Conservation (phyloP, 129 eudicot genomes). For the Saposhnikovia divaricata region DNA sequence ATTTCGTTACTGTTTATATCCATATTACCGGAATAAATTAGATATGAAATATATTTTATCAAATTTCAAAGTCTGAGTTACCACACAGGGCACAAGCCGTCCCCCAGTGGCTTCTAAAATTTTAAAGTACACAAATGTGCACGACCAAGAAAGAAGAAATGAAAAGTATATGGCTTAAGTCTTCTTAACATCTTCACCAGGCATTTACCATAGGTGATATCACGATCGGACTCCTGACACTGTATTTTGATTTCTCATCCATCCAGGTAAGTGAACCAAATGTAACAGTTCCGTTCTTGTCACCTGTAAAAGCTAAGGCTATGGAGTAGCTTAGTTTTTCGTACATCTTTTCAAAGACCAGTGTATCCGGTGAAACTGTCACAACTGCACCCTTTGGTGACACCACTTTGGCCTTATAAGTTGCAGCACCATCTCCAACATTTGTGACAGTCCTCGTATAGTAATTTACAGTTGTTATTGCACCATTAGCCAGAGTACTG, state of each 20-base stretch:
- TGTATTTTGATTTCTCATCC: slow-evolving; percentile 16
- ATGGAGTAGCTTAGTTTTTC: slow-evolving; percentile 25
- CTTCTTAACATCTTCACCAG: not conserved
- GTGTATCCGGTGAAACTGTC: slow-evolving; percentile 19
- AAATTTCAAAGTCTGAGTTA: too few species aligned
- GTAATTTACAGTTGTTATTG: not conserved
- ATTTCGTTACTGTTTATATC: too few species aligned
- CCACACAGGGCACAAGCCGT: too few species aligned
- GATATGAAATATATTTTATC: too few species aligned
- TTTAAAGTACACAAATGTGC: too few species aligned
- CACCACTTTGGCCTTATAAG: slow-evolving; percentile 19
- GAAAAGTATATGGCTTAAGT: too few species aligned
- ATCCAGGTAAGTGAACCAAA: slow-evolving; percentile 32
- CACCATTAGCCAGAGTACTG: not conserved
- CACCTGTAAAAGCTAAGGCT: slow-evolving; percentile 8
- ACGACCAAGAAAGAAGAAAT: too few species aligned
- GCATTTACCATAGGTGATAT: slow-evolving; percentile 11
- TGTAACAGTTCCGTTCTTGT: slow-evolving; percentile 4
- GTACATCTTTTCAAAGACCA: slow-evolving; percentile 18
- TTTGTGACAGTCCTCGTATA: slow-evolving; percentile 22
- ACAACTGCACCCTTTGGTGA: slow-evolving; percentile 22
- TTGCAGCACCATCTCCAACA: slow-evolving; percentile 19
- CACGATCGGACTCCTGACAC: slow-evolving; percentile 28
- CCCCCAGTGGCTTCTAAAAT: too few species aligned
- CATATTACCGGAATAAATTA: too few species aligned